These are phyloP conservation scores for Volvariella surrecta DNA, from an alignment of 1,284 basidiomycete genomes.

Conservation along the genomic window DNA sequence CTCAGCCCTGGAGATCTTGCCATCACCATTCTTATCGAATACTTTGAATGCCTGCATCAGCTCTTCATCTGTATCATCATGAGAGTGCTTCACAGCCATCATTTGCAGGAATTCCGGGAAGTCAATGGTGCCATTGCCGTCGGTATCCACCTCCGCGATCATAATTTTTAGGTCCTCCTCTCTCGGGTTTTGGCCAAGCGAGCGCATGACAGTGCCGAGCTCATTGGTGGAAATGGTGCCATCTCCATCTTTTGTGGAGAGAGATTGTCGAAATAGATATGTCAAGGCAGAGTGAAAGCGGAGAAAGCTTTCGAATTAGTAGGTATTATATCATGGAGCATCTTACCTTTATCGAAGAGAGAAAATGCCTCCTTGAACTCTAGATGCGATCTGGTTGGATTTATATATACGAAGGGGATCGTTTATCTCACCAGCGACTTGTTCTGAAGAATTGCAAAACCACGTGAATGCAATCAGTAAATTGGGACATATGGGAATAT, in stretches of 20 bases:
- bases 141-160: slow-evolving; percentile 90
- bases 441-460: not conserved
- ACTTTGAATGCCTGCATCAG: slow-evolving; percentile 78
- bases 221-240: slow-evolving; percentile 95
- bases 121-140: slow-evolving; percentile 87
- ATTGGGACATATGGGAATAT: not conserved
- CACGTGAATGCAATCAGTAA: not conserved
- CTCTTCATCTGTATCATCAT: slow-evolving; percentile 79
- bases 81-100: slow-evolving; percentile 89
- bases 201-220: slow-evolving; percentile 96
- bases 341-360: slow-evolving; percentile 81
- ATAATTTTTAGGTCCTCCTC: slow-evolving; percentile 95
- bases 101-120: slow-evolving; percentile 93
- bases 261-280: no score
- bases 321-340: no score
- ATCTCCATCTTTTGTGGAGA: slow-evolving; percentile 84
- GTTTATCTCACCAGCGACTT: not conserved
- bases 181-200: slow-evolving; percentile 93
- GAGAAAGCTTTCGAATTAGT: not conserved
- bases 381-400: slow-evolving; percentile 15
- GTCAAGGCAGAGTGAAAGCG: not conserved
- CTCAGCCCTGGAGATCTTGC: slow-evolving; percentile 74
- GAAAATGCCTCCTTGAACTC: slow-evolving; percentile 88
- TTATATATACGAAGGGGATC: not conserved
- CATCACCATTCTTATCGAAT: slow-evolving; percentile 81